Evolutionary conservation across 768 basidiomycete genomes (phyloP).

Genomic region (Tulasnella sp.): DNA sequence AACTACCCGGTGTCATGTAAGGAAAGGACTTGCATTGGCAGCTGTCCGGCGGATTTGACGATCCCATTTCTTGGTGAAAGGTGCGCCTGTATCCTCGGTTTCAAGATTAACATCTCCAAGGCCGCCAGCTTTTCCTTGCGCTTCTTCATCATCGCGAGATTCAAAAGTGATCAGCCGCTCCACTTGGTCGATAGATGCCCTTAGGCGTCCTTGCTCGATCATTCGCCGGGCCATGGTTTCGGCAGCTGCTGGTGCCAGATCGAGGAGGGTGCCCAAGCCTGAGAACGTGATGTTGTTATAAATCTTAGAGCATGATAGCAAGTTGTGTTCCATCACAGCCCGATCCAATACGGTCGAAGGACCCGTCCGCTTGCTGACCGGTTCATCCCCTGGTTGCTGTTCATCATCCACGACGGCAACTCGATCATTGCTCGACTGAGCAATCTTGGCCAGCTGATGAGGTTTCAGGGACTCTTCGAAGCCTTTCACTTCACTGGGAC

Average conservation of each 20-base stretch:
- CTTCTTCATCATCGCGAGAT: conserved; percentile 80
- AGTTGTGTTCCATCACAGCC: conserved; percentile 98
- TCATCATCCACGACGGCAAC: conserved; percentile 42
- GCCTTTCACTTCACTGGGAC: conserved; percentile 77
- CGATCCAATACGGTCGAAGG: conserved; percentile 94
- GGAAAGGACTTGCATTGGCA: conserved; percentile 57
- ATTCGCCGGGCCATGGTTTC: conserved; percentile 97
- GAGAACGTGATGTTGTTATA: conserved; percentile 96
- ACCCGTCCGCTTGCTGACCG: conserved; percentile 69
- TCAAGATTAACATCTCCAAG: conserved; percentile 80
- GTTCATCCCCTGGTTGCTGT: conserved; percentile 38
- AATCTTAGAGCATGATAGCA: conserved; percentile 91
- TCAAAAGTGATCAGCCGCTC: conserved; percentile 93
- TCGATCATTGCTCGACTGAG: conserved; percentile 74
- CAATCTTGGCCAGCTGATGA: conserved; percentile 90
- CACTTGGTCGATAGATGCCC: conserved; percentile 93
- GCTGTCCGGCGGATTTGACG: conserved; percentile 83
- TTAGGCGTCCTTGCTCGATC: conserved; percentile 94
- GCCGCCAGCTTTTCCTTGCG: conserved; percentile 90
- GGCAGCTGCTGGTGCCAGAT: conserved; percentile 83
- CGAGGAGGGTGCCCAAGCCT: conserved; percentile 84
- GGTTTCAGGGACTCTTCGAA: conserved; percentile 82
- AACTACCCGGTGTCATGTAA: conserved; percentile 1
- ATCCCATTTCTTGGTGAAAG: conserved; percentile 95
- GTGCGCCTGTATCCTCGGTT: conserved; percentile 78